Base-by-base conservation (phyloP, 1,139 yeast genomes). In the Saccharomyces hybrid region DNA sequence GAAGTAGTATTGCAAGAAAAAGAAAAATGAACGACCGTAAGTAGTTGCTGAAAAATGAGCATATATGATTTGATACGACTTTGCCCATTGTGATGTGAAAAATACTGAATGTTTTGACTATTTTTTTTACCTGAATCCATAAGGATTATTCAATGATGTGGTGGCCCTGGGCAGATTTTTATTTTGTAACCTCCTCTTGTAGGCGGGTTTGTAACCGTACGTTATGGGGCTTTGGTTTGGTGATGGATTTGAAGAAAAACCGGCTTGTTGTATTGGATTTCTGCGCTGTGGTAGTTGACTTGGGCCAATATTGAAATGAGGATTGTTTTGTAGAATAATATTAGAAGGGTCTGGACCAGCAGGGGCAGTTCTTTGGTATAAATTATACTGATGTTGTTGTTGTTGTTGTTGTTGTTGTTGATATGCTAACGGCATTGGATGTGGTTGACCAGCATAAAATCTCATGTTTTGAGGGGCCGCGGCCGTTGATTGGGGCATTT, bases 261-360 rank as follows among this genome's bases (percentile, higher is more conserved):
- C 29, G 16, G 19, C 26, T 46, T 13, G 8, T 26, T 11, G 48
- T 7, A n/a, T n/a, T 7, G 52, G 54, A 50, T 41, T 49, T 29
- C 48, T 47, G 53, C 42, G 50, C 42, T 48, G 32, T 41, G 31
- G 34, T 25, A n/a, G 50, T 27, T 16, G 55, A 51, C 19, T 38
- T 38, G 42, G 23, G 42, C 42, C 42, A 8, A 38, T 38, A 9
- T 76, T 67, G 60, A 81, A 79, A 61, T 81, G 83, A 6, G 85
- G 85, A 61, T 80, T 81, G 57, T 73, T 74, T 48, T 75, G 75
- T 60, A 81, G 70, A 11, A 77, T 75, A 55, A 72, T 73, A 52
- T 79, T 83, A 1, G 84, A 78, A 2, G 79, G 70, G 7, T 80
- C 75, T 51, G 64, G 62, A 51, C 62, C 65, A 8, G 57, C 56